These are phyloP conservation scores for Falciphora oryzae DNA, from an alignment of 2,329 filamentous ascomycete species.

Conservation along the genomic window DNA sequence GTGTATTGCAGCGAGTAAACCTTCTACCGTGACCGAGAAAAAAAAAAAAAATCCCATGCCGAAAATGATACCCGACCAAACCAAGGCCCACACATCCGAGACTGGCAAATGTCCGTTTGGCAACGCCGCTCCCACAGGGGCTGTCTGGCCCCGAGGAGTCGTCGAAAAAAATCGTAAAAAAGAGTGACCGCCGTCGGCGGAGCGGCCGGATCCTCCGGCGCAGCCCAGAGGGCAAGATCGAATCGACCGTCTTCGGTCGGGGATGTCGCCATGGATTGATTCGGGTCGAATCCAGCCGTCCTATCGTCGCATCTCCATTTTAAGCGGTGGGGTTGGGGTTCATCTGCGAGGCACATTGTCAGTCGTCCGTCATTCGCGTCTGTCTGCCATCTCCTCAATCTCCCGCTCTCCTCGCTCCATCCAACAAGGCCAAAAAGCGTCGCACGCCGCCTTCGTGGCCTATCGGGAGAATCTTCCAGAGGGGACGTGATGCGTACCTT, in stretches of 20 bases:
- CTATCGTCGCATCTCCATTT: constrained; percentile 6
- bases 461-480: not conserved
- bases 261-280: constrained; percentile 8
- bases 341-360: constrained; percentile 14
- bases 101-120: constrained; percentile 1
- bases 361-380: not conserved
- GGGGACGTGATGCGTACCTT: constrained; percentile 59
- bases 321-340: constrained; percentile 20
- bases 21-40: constrained; percentile 9
- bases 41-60: constrained; percentile 8
- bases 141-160: not conserved
- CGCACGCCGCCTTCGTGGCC: no score
- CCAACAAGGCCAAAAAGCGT: not conserved
- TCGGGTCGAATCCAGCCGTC: not conserved
- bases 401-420: not conserved
- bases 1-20: constrained; percentile 9
- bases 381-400: not conserved
- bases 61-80: constrained; percentile 7
- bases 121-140: not conserved
- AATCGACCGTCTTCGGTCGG: not conserved
- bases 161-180: not conserved
- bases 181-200: not conserved
- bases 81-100: constrained; percentile 3
- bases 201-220: not conserved
- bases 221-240: not conserved